Base-by-base conservation (phyloP, 345 rosid genomes). In the Erysimum cheiranthoides region DNA sequence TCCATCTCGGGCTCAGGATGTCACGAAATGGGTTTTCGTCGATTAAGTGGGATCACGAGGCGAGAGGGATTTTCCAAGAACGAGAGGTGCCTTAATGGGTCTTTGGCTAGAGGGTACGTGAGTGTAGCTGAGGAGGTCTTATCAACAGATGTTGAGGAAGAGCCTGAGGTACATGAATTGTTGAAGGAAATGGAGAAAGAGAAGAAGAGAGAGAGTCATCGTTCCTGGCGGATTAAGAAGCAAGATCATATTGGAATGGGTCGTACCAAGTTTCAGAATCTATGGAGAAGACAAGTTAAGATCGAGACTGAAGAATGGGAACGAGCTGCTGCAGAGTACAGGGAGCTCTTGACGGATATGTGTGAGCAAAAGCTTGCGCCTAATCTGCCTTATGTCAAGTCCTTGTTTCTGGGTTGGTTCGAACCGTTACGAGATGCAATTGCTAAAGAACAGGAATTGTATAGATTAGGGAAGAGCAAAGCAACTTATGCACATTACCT, bases 281-380 rank as follows among this genome's bases (percentile, higher is more conserved):
- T 95, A 45, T 86, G 78, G 82, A 84, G 84, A 76, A 86, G 98
- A 79, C 99, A 95, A 68, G 93, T 93, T 74, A 88, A 84, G 86
- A 83, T 90, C 28, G 99, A 96, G 85, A 88, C 93, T 1, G 94
- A 96, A 80, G 96, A 97, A 10, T 96, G 99, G 99, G 92, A 93
- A 58, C 78, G 73, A 68, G 99, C 99, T 3, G 95, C 91, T 2
- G 83, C 74, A 3, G 99, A 96, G 81, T 96, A 93, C 32, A 83
- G 51, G 79, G 97, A 93, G 82, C 90, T 96, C 60, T 73, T 96
- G 79, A 71, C 34, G 65, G 95, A 96, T 63, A 96, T 96, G 99
- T 93, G 98, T 75, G 90, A 88, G 84, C 88, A 93, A 2, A 93
- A 86, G 71, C 84, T 96, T 82, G 99, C 99, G 9, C 99, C 98